phyloP scores from a whole-genome alignment of 2,329 filamentous ascomycete genomes.

The Dichotomopilus funicola region DNA sequence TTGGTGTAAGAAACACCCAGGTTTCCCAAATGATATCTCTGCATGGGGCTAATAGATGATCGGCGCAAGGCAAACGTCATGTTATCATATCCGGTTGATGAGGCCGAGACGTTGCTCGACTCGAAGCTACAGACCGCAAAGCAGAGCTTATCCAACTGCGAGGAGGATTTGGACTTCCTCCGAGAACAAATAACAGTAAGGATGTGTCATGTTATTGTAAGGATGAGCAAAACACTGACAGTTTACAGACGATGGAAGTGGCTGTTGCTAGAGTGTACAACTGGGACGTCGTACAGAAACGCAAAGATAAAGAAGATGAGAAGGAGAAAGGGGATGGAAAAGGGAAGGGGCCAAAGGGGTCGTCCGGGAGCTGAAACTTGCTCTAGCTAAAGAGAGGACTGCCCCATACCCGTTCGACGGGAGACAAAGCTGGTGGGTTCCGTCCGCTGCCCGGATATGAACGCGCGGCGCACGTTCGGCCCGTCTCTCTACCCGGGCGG shows the following conservation, averaged over 20 bases:
- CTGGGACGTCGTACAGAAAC: constrained; percentile 93
- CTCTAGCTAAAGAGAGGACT: not conserved
- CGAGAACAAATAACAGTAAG: constrained; percentile 86
- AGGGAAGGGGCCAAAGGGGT: constrained; percentile 26
- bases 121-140: constrained; percentile 76
- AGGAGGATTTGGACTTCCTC: constrained; percentile 93
- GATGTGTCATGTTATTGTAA: not conserved
- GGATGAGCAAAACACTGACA: not conserved
- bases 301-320: constrained; percentile 71
- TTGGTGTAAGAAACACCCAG: constrained; percentile 58
- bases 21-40: not conserved
- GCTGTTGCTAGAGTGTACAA: constrained; percentile 97
- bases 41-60: constrained; percentile 21
- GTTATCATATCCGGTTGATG: constrained; percentile 85
- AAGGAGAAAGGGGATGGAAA: constrained; percentile 44
- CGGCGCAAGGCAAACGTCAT: constrained; percentile 78
- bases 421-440: not conserved
- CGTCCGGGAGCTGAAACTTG: constrained; percentile 14
- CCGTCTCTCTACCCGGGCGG: too few relatives aligned
- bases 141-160: constrained; percentile 75
- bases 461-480: too few relatives aligned
- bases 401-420: not conserved
- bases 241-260: constrained; percentile 81
- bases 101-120: constrained; percentile 72
- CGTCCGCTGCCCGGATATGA: too few relatives aligned